Percentiles rank a stretch among this genome's conserved stretches.
Conservation (phyloP, 495 filamentous ascomycete genomes). For the Penicillium canariense region DNA sequence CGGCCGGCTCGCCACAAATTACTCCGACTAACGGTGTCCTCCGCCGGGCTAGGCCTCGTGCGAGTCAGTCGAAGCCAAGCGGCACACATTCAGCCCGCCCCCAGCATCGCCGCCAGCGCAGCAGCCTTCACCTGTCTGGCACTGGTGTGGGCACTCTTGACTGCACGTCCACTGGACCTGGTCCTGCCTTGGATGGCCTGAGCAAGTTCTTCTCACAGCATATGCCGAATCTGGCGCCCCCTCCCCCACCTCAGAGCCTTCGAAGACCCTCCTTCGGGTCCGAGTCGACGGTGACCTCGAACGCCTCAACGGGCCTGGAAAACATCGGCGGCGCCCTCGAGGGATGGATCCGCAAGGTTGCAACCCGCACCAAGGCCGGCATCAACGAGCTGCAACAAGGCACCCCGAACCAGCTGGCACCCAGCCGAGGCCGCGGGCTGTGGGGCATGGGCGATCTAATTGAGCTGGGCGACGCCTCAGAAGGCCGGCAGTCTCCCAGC, state of each 20-base stretch:
- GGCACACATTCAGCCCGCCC: conserved; percentile 16
- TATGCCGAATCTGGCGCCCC: conserved; percentile 64
- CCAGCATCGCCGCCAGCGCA: conserved; percentile 42
- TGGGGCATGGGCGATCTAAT: conserved; percentile 70
- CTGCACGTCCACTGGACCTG: conserved; percentile 64
- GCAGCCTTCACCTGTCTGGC: conserved; percentile 57
- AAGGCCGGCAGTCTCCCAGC: conserved; percentile 29
- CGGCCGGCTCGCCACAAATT: conserved; percentile 30
- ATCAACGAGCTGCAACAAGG: conserved; percentile 43
- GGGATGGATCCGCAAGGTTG: conserved; percentile 81
- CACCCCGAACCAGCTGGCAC: conserved; percentile 28
- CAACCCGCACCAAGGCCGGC: conserved; percentile 47
- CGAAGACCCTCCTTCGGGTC: conserved; percentile 44
- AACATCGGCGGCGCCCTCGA: conserved; percentile 83
- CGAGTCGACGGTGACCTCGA: conserved; percentile 40
- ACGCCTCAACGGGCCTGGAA: conserved; percentile 62
- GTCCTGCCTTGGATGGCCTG: conserved; percentile 75
- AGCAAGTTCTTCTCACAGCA: conserved; percentile 78
- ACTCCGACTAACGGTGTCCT: conserved; percentile 24
- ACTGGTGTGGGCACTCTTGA: conserved; percentile 83
- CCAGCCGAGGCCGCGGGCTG: conserved; percentile 34
- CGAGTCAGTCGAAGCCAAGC: conserved; percentile 20
- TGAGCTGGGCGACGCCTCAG: conserved; percentile 68
- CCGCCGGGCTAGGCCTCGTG: conserved; percentile 21
- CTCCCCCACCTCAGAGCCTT: conserved; percentile 24